Conservation (phyloP, 2,329 filamentous ascomycete genomes). For the Dactylellina cionopaga region DNA sequence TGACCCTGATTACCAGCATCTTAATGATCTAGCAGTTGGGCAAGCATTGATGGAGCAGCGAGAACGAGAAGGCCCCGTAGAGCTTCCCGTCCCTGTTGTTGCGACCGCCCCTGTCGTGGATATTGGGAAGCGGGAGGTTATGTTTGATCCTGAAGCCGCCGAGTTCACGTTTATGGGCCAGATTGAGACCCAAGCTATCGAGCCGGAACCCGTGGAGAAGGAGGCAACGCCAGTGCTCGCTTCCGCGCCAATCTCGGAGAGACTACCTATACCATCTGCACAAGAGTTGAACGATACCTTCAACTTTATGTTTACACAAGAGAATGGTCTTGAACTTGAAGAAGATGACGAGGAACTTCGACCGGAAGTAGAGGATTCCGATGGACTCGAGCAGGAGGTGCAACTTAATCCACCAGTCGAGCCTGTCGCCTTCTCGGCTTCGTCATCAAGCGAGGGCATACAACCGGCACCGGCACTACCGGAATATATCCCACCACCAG, state of each 20-base stretch:
- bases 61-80: constrained; percentile 2
- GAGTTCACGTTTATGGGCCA: constrained; percentile 55
- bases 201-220: constrained; percentile 14
- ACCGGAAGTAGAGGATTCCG: constrained; percentile 40
- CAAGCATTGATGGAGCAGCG: constrained; percentile 27
- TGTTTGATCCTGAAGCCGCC: constrained; percentile 51
- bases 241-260: constrained; percentile 49
- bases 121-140: constrained; percentile 25
- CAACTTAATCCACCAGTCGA: constrained; percentile 43
- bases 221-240: constrained; percentile 41
- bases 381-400: constrained; percentile 42
- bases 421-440: constrained; percentile 16
- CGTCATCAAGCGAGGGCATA: constrained; percentile 44
- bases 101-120: constrained; percentile 12
- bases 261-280: constrained; percentile 55
- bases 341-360: constrained; percentile 41
- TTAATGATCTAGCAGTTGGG: constrained; percentile 23
- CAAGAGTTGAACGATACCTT: constrained; percentile 57
- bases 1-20: constrained; percentile 22
- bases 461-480: constrained; percentile 45
- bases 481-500: constrained; percentile 35
- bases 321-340: constrained; percentile 21
- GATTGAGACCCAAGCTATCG: neutral
- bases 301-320: constrained; percentile 52
- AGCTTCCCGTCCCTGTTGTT: constrained; percentile 6